A percentile compares a stretch with the other conserved stretches of the same genome.
Evolutionary conservation across 768 basidiomycete genomes (phyloP).

Genomic region (Termitomyces sp.): DNA sequence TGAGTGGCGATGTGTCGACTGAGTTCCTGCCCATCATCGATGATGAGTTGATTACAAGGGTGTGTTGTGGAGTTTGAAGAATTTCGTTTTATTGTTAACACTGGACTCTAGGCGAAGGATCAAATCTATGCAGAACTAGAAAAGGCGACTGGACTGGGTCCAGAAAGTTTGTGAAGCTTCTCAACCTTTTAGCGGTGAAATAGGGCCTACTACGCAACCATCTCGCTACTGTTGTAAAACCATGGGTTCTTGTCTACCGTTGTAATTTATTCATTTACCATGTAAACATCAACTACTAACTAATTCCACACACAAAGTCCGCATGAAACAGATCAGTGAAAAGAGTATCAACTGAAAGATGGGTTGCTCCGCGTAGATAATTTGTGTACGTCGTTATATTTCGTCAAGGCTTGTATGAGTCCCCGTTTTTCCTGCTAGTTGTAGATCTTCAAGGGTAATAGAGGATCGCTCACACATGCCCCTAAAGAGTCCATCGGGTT

Average conservation of each 20-base stretch:
- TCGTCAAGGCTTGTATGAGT: not conserved
- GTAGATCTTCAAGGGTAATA: constrained; percentile 71
- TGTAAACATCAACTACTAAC: not conserved
- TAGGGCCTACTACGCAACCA: not conserved
- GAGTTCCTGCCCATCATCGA: constrained; percentile 66
- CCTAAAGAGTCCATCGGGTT: constrained; percentile 65
- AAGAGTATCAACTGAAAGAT: not conserved
- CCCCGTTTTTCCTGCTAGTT: constrained; percentile 30
- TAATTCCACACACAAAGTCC: not conserved
- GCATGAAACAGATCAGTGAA: not conserved
- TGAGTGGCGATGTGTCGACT: constrained; percentile 41
- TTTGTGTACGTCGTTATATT: not conserved
- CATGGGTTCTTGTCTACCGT: not conserved
- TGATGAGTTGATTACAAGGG: constrained; percentile 55
- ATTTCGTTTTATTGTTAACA: not conserved
- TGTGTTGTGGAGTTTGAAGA: not conserved
- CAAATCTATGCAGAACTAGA: constrained; percentile 14
- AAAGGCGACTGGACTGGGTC: constrained; percentile 2
- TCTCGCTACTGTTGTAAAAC: not conserved
- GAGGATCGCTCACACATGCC: constrained; percentile 86
- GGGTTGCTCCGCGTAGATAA: not conserved
- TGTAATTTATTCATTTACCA: not conserved
- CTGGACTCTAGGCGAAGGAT: constrained; percentile 9
- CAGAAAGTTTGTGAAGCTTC: constrained; percentile 10
- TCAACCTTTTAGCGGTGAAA: constrained; percentile 2